Base-by-base conservation (phyloP, 1,139 yeast genomes). In the Scheffersomyces illinoinensis region DNA sequence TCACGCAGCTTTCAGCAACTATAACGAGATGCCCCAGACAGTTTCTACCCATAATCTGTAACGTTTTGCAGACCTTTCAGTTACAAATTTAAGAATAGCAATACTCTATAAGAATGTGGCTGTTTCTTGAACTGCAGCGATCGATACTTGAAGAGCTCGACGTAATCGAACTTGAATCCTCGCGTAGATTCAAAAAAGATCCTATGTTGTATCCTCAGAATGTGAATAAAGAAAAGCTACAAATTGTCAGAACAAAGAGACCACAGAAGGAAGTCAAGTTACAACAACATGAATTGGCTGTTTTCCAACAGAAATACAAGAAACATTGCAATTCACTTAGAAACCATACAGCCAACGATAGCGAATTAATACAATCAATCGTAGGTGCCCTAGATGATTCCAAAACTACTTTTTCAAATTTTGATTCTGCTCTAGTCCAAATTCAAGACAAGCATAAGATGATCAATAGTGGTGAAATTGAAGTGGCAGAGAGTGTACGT, bases 271-370 rank as follows among this genome's bases (percentile, higher is more conserved):
- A 83, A 62, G 78, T 82, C 0, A 66, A 85, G 14, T 64, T 86
- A 18, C 96, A 90, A 64, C 87, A 88, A 65, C 91, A 89, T 70
- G 98, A 93, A 69, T 78, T 91, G 4, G 76, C 78, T 19, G 66
- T 71, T 54, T 84, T 93, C 54, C 66, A 84, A 3, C 77, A 81
- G 7, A 81, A 84, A 60, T 87, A 85, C 66, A 70, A 76, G 50
- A 70, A 67, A 17, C 81, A 76, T 56, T 71, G 81, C 51, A 57
- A 61, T 12, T 66, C 68, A n/a, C 54, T 82, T 19, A 56, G 69
- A 10, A 66, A 63, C 1, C 59, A 70, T 5, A 61, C 70, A 17
- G 59, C 59, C 7, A 63, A 64, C 43, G 59, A 58, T 19, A 65
- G 60, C 10, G 68, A 65, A 4, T 55, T 63, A 47, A 62, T 71